Evolutionary conservation across 495 filamentous ascomycete genomes (phyloP).

Genomic region (Halenospora varia): DNA sequence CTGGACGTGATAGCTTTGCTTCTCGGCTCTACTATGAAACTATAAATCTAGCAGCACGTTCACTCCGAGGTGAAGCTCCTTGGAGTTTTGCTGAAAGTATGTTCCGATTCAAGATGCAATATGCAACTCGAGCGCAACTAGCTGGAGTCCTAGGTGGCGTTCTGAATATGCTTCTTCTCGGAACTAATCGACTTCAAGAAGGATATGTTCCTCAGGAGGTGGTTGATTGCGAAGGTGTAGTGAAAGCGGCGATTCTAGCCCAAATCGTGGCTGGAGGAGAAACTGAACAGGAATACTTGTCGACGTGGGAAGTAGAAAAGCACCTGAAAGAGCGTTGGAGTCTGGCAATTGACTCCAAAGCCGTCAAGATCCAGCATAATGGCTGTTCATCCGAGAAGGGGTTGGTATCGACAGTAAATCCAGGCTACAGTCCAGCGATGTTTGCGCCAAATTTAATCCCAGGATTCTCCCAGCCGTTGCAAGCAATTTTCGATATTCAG

Average conservation of each 20-base stretch:
- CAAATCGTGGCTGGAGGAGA: not conserved
- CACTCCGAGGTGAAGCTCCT: not conserved
- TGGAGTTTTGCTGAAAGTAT: not conserved
- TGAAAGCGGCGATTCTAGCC: not conserved
- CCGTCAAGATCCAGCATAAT: not conserved
- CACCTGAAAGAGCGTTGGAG: constrained; percentile 1
- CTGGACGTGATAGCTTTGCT: constrained; percentile 9
- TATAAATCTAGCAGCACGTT: not conserved
- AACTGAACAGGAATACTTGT: not conserved
- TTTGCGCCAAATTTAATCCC: constrained; percentile 4
- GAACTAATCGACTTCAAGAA: not conserved
- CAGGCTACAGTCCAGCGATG: not conserved
- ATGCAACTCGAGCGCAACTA: not conserved
- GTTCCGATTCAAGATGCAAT: constrained; percentile 3
- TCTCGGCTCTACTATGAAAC: constrained; percentile 8
- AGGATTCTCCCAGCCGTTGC: not conserved
- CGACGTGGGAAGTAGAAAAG: constrained; percentile 6
- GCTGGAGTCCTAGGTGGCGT: not conserved
- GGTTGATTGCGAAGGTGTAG: not conserved
- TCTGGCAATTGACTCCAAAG: constrained; percentile 2
- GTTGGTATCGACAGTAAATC: not conserved
- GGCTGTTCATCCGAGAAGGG: not conserved
- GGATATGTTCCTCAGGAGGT: not conserved
- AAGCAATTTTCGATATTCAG: not conserved
- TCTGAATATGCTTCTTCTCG: constrained; percentile 5